phyloP scores from a whole-genome alignment of 768 basidiomycete genomes.

The Mycena rosella region DNA sequence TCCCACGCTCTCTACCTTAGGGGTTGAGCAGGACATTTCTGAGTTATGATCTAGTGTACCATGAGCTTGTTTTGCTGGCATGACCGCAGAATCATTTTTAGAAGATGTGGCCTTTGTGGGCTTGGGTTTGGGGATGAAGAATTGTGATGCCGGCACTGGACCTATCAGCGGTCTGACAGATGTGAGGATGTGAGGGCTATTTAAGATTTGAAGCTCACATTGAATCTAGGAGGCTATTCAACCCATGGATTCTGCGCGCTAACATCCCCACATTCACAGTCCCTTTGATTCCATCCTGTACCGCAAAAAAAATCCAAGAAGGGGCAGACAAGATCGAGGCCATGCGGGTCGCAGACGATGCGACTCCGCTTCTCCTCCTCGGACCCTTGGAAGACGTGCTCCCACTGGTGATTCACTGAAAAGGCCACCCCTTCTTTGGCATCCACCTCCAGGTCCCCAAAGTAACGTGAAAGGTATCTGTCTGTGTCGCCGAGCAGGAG shows the following conservation, averaged over 20 bases:
- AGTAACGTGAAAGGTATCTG: too few species aligned
- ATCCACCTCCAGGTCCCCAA: constrained; percentile 4
- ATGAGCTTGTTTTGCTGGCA: too few species aligned
- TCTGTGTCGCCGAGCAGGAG: too few species aligned
- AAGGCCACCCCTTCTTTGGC: background rate
- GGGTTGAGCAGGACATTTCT: too few species aligned
- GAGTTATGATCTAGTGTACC: too few species aligned
- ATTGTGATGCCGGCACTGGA: constrained; percentile 10
- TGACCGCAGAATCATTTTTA: too few species aligned
- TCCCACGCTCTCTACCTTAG: too few species aligned
- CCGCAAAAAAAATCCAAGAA: constrained; percentile 17
- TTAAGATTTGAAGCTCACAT: constrained; percentile 8
- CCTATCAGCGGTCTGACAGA: constrained; percentile 1
- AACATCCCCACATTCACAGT: constrained; percentile 13
- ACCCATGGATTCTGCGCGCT: constrained; percentile 6
- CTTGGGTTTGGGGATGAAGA: constrained; percentile 2
- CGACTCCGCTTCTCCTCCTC: background rate
- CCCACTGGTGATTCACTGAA: constrained; percentile 13
- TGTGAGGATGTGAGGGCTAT: background rate
- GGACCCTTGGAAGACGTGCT: constrained; percentile 13
- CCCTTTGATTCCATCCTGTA: too few species aligned
- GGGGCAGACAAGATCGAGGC: constrained; percentile 5
- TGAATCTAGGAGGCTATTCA: constrained; percentile 14
- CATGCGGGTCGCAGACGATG: constrained; percentile 6
- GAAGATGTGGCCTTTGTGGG: too few species aligned